These are phyloP conservation scores for Stephanodiscus triporus DNA, from an alignment of 108 stramenopile genomes.

Conservation along the genomic window DNA sequence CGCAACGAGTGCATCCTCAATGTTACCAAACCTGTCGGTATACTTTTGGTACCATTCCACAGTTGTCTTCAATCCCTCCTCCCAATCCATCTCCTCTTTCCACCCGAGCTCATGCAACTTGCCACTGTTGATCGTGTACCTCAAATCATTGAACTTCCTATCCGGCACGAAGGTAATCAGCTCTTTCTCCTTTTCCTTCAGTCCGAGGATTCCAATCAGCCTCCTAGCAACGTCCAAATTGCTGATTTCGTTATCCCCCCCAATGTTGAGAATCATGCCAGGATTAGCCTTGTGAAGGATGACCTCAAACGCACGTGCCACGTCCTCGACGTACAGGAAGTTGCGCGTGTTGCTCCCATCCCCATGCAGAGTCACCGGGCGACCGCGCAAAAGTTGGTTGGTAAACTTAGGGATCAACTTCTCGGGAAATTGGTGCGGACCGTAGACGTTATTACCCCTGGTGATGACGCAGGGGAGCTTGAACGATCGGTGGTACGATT, in stretches of 20 bases:
- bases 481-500: slow-evolving; percentile 93
- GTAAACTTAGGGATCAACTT: slow-evolving; percentile 99
- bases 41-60: slow-evolving; percentile 96
- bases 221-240: slow-evolving; percentile 88
- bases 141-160: slow-evolving; percentile 97
- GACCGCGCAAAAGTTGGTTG: slow-evolving; percentile 92
- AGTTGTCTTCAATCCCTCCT: slow-evolving; percentile 91
- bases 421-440: slow-evolving; percentile 99
- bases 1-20: slow-evolving; percentile 95
- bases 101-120: slow-evolving; percentile 92
- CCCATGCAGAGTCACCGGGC: slow-evolving; percentile 95
- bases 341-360: slow-evolving; percentile 96
- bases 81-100: slow-evolving; percentile 94
- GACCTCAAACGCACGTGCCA: slow-evolving; percentile 94
- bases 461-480: slow-evolving; percentile 94
- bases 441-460: slow-evolving; percentile 99
- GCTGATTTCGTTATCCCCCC: slow-evolving; percentile 91
- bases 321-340: slow-evolving; percentile 97
- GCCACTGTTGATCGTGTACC: slow-evolving; percentile 95
- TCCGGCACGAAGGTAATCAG: slow-evolving; percentile 92
- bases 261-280: slow-evolving; percentile 98
- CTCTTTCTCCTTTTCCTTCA: slow-evolving; percentile 66
- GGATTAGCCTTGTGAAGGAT: slow-evolving; percentile 93
- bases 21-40: slow-evolving; percentile 92
- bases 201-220: slow-evolving; percentile 82